Evolutionary conservation across 1,284 basidiomycete species (phyloP).

Genomic region (Apiotrichum akiyoshidainum): DNA sequence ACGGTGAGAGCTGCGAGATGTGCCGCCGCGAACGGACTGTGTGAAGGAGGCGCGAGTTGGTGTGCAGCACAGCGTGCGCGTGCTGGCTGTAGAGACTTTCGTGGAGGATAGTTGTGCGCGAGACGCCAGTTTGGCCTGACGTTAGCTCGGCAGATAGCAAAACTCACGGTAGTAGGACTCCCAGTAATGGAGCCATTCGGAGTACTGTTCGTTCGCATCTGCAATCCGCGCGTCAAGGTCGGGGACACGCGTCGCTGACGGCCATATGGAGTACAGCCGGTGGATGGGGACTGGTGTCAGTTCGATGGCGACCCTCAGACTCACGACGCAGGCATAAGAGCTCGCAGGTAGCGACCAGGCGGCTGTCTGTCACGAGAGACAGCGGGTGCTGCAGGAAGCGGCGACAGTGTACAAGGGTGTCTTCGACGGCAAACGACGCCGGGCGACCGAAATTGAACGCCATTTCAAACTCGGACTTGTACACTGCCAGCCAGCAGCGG

Average conservation of each 20-base stretch:
- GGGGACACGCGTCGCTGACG: slow-evolving; percentile 26
- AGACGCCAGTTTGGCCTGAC: slow-evolving; percentile 6
- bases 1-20: slow-evolving; percentile 25
- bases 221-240: slow-evolving; percentile 43
- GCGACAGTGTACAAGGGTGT: slow-evolving; percentile 73
- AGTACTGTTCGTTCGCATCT: slow-evolving; percentile 35
- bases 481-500: slow-evolving; percentile 77
- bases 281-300: slow-evolving; percentile 32
- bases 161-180: slow-evolving; percentile 34
- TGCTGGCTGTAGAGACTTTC: slow-evolving; percentile 20
- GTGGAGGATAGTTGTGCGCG: slow-evolving; percentile 13
- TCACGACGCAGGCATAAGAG: slow-evolving; percentile 37
- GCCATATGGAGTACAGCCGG: slow-evolving; percentile 38
- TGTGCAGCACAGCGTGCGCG: slow-evolving; percentile 26
- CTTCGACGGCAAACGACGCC: slow-evolving; percentile 79
- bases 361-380: slow-evolving; percentile 82
- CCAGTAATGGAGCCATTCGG: slow-evolving; percentile 47
- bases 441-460: slow-evolving; percentile 65
- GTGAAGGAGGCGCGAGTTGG: slow-evolving; percentile 36
- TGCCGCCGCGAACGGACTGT: slow-evolving; percentile 30
- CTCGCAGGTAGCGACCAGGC: slow-evolving; percentile 73
- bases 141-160: background rate
- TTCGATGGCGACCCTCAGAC: slow-evolving; percentile 11
- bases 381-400: slow-evolving; percentile 76
- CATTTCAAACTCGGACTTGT: slow-evolving; percentile 72